phyloP scores from a whole-genome alignment of 257 asterid genomes.

The Capsicum pubescens region DNA sequence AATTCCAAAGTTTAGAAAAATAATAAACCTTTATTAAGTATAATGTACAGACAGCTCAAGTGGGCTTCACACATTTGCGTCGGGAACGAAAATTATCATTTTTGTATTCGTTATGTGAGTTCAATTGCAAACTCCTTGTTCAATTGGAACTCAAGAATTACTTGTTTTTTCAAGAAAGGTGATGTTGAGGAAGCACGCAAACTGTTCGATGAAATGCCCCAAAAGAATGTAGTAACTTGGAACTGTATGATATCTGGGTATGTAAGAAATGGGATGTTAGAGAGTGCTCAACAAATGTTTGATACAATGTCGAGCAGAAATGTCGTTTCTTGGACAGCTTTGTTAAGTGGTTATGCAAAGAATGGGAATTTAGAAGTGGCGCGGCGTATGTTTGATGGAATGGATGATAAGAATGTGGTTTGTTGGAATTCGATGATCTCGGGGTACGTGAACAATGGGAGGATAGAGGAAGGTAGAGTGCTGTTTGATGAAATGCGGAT shows the following conservation, averaged over 20 bases:
- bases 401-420: slow-evolving; percentile 60
- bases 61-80: background rate
- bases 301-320: slow-evolving; percentile 65
- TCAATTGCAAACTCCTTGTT: slow-evolving; percentile 46
- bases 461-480: slow-evolving; percentile 49
- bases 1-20: background rate
- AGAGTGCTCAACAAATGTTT: slow-evolving; percentile 56
- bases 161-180: slow-evolving; percentile 46
- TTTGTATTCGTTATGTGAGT: slow-evolving; percentile 35
- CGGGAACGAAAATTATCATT: slow-evolving; percentile 2
- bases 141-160: slow-evolving; percentile 53
- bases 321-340: slow-evolving; percentile 76
- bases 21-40: background rate
- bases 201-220: slow-evolving; percentile 76
- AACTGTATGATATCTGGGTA: slow-evolving; percentile 83
- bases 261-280: slow-evolving; percentile 56
- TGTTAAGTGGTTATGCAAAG: slow-evolving; percentile 83
- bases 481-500: slow-evolving; percentile 59
- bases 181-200: slow-evolving; percentile 51
- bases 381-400: slow-evolving; percentile 55
- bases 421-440: slow-evolving; percentile 87
- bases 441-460: slow-evolving; percentile 61
- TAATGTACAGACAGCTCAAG: background rate
- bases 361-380: slow-evolving; percentile 67
- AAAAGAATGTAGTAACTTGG: slow-evolving; percentile 67